Evolutionary conservation across 1,284 basidiomycete genomes (phyloP).

Genomic region (Leccinum subrobustum): DNA sequence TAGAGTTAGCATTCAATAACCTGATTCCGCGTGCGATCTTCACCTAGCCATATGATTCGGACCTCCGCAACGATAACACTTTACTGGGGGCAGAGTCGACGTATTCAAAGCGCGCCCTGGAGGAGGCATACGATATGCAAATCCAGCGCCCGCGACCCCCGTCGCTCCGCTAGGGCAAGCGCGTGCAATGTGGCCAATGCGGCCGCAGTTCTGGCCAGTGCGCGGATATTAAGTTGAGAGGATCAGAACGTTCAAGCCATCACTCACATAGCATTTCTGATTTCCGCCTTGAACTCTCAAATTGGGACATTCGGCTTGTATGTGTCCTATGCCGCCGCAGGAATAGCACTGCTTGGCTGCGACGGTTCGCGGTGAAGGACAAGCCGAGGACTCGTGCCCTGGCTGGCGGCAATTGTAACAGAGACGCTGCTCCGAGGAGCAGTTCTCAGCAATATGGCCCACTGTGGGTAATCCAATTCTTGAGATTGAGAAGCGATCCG

Average conservation of each 20-base stretch:
- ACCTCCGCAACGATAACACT: constrained; percentile 81
- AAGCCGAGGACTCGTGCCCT: constrained; percentile 86
- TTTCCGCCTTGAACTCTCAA: constrained; percentile 62
- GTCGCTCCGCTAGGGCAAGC: constrained; percentile 56
- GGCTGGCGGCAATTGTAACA: constrained; percentile 93
- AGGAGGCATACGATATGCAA: constrained; percentile 66
- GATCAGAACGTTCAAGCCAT: not conserved
- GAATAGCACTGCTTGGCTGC: constrained; percentile 59
- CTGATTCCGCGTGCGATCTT: not conserved
- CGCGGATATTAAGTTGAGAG: constrained; percentile 9
- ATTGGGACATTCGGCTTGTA: constrained; percentile 84
- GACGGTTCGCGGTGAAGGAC: constrained; percentile 77
- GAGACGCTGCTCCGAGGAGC: constrained; percentile 80
- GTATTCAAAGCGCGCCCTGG: constrained; percentile 72
- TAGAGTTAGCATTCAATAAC: constrained; percentile 5
- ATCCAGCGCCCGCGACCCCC: constrained; percentile 42
- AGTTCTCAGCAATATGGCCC: constrained; percentile 89
- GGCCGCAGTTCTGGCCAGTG: constrained; percentile 64
- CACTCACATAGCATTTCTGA: constrained; percentile 82
- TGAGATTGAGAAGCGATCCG: constrained; percentile 17
- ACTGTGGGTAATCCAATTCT: constrained; percentile 45
- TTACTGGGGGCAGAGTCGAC: constrained; percentile 74
- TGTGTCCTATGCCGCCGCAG: constrained; percentile 76
- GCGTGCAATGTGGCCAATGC: constrained; percentile 78
- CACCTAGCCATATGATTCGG: constrained; percentile 82